Evolutionary conservation across 805 yeast species (phyloP).

Genomic region (Candida ortonii): DNA sequence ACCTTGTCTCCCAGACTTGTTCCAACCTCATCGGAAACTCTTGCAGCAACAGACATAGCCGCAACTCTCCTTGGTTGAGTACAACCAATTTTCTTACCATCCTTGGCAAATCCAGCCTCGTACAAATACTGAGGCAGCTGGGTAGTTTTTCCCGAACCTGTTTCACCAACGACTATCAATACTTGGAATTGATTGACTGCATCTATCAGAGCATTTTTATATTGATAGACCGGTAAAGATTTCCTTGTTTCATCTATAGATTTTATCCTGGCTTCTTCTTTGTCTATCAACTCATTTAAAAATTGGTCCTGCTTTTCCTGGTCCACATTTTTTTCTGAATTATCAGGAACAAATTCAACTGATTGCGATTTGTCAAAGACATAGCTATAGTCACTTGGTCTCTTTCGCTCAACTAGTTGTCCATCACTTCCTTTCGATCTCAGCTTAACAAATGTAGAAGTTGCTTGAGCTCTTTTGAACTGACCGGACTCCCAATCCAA

Average conservation of each 20-base stretch:
- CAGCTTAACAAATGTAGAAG: conserved; percentile 16
- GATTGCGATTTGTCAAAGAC: conserved; percentile 69
- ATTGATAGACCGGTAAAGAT: conserved; percentile 73
- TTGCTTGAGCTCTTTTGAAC: conserved; percentile 38
- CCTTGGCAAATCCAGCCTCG: conserved; percentile 73
- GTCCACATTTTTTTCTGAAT: conserved; percentile 28
- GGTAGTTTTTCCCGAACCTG: conserved; percentile 96
- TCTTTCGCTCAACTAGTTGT: conserved; percentile 35
- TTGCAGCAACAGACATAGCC: conserved; percentile 82
- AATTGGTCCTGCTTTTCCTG: conserved; percentile 29
- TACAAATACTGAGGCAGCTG: conserved; percentile 85
- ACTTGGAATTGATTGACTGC: conserved; percentile 68
- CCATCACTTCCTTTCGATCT: conserved; percentile 11
- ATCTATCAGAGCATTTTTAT: conserved; percentile 55
- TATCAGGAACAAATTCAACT: conserved; percentile 52
- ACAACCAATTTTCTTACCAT: conserved; percentile 65
- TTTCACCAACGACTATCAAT: conserved; percentile 85
- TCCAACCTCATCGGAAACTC: conserved; percentile 90
- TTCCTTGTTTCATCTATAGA: conserved; percentile 51
- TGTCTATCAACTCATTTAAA: conserved; percentile 23
- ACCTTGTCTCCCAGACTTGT: conserved; percentile 80
- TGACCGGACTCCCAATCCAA: conserved; percentile 55
- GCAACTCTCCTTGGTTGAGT: conserved; percentile 97
- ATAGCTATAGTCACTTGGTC: conserved; percentile 70
- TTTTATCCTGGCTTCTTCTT: conserved; percentile 35